Conservation (phyloP, 129 eudicot genomes). For the Flaveria brownii region DNA sequence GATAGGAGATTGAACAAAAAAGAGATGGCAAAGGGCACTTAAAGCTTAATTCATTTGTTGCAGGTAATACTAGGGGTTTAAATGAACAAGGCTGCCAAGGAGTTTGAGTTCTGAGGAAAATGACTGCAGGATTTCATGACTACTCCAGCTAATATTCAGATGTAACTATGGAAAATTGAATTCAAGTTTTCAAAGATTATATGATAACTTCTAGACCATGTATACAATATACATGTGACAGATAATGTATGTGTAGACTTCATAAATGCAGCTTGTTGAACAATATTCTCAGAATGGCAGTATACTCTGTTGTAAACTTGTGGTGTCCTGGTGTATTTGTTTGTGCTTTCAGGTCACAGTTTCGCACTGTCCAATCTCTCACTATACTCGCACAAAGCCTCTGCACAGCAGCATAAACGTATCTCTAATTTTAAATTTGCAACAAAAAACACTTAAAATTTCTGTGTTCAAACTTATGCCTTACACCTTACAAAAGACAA, state of each 20-base stretch:
- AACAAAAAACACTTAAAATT: not conserved
- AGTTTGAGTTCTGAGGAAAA: constrained; percentile 26
- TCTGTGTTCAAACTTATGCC: not conserved
- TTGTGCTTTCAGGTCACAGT: not conserved
- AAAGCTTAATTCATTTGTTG: constrained; percentile 13
- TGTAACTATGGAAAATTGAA: constrained; percentile 31
- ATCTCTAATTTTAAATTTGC: not conserved
- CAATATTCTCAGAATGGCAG: constrained; percentile 19
- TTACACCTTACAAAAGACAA: not conserved
- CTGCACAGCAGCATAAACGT: not conserved
- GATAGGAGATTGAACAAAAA: not conserved
- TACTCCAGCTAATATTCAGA: constrained; percentile 24
- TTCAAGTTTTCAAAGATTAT: constrained; percentile 22
- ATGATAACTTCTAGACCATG: constrained; percentile 33
- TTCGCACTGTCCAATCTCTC: constrained; percentile 1
- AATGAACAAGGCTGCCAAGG: constrained; percentile 28
- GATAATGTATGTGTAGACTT: constrained; percentile 26
- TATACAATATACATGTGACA: constrained; percentile 31
- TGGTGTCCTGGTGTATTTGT: not conserved
- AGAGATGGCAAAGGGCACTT: not conserved
- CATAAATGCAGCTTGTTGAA: constrained; percentile 36
- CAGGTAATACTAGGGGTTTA: constrained; percentile 30
- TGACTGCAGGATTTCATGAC: constrained; percentile 30
- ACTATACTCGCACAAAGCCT: not conserved
- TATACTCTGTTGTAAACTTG: constrained; percentile 9